These are phyloP conservation scores for Rhizomucor pusillus DNA, from an alignment of 371 early-diverging fungal species.

Conservation along the genomic window DNA sequence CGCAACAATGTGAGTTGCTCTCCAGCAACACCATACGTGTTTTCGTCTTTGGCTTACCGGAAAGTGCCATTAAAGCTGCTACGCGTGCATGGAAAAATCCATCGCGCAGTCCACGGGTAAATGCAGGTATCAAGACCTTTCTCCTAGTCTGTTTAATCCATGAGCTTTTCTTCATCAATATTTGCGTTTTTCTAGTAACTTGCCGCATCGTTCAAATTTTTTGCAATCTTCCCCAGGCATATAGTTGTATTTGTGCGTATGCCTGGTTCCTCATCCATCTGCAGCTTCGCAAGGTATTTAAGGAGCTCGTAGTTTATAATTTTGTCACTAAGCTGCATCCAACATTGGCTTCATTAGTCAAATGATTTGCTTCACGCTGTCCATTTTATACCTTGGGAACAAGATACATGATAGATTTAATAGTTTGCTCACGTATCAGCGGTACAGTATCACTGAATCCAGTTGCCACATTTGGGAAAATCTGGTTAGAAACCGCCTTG, in stretches of 20 bases:
- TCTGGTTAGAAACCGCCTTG: constrained; percentile 73
- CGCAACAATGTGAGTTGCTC: not conserved
- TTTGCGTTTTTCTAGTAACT: constrained; percentile 18
- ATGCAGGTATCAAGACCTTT: constrained; percentile 79
- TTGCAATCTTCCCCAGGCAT: constrained; percentile 88
- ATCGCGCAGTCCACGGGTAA: constrained; percentile 82
- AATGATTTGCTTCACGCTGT: not conserved
- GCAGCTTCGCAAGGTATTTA: constrained; percentile 80
- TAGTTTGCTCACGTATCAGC: constrained; percentile 88
- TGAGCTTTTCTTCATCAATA: not conserved
- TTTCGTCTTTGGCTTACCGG: constrained; percentile 37
- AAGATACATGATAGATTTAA: constrained; percentile 77
- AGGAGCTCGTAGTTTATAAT: constrained; percentile 85
- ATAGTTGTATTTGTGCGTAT: constrained; percentile 95
- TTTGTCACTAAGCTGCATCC: constrained; percentile 60
- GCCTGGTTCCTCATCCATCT: constrained; percentile 91
- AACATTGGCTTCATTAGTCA: not conserved
- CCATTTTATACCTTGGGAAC: constrained; percentile 74
- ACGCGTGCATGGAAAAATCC: constrained; percentile 89
- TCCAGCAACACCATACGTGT: not conserved
- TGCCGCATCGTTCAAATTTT: constrained; percentile 68
- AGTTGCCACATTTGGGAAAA: constrained; percentile 84
- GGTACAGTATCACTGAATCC: constrained; percentile 91
- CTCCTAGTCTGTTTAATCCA: constrained; percentile 52
- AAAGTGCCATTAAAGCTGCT: constrained; percentile 85